phyloP scores from a whole-genome alignment of 768 basidiomycete species.

The Rossbeevera mucosa region DNA sequence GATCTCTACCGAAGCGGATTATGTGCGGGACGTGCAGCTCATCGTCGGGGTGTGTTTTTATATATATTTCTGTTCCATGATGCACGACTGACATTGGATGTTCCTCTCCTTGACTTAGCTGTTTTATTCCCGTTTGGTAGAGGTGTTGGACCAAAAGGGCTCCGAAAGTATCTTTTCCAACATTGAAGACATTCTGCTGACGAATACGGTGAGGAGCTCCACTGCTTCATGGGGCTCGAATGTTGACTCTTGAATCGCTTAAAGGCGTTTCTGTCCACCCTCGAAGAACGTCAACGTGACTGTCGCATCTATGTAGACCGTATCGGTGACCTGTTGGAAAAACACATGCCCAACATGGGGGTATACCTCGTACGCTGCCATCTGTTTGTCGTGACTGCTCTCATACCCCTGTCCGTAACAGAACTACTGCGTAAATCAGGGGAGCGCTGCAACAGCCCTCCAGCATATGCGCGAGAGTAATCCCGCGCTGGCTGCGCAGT shows the following conservation, averaged over 20 bases:
- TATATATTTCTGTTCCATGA: background rate
- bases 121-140: constrained; percentile 79
- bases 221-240: background rate
- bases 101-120: constrained; percentile 40
- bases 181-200: constrained; percentile 85
- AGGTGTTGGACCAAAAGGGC: constrained; percentile 69
- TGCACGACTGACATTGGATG: background rate
- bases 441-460: constrained; percentile 67
- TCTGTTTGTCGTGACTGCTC: background rate
- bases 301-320: constrained; percentile 88
- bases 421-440: constrained; percentile 59
- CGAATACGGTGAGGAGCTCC: constrained; percentile 65
- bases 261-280: constrained; percentile 76
- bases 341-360: constrained; percentile 70
- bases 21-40: constrained; percentile 87
- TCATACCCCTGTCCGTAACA: background rate
- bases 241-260: background rate
- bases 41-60: constrained; percentile 70
- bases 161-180: constrained; percentile 86
- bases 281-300: constrained; percentile 89
- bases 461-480: constrained; percentile 69
- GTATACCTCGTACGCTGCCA: constrained; percentile 64
- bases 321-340: constrained; percentile 80
- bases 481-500: constrained; percentile 55
- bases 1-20: constrained; percentile 84